Conservation (phyloP, 805 yeast genomes). For the Saccharomycopsis sp. region DNA sequence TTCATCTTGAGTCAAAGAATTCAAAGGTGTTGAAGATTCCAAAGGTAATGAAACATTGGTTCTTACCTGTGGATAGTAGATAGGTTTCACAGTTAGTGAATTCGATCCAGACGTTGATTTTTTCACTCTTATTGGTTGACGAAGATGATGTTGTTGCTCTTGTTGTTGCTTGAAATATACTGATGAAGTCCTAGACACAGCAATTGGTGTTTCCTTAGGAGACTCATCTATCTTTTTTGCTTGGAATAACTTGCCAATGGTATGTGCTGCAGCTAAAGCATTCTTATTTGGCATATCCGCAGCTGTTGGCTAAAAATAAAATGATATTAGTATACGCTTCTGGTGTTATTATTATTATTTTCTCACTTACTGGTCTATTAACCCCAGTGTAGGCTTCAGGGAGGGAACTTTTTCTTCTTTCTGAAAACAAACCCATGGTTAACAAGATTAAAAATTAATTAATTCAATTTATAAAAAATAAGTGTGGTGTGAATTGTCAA, state of each 20-base stretch:
- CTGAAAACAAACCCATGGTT: slow-evolving; percentile 17
- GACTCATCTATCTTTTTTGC: background rate
- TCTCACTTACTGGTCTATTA: slow-evolving; percentile 14
- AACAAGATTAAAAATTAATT: no score
- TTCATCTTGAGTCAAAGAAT: background rate
- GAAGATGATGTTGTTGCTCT: no score
- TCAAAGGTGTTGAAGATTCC: slow-evolving; percentile 1
- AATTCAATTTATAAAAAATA: no score
- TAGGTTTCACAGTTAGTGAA: background rate
- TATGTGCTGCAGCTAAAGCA: slow-evolving; percentile 21
- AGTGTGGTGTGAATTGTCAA: no score
- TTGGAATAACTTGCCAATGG: slow-evolving; percentile 18
- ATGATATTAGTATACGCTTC: slow-evolving; percentile 5
- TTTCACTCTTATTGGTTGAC: background rate
- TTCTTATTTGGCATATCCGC: slow-evolving; percentile 18
- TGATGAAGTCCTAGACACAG: background rate
- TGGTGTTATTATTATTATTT: background rate
- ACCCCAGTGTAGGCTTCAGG: slow-evolving; percentile 21
- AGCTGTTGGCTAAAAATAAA: slow-evolving; percentile 13
- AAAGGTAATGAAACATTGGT: background rate
- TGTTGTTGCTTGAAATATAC: background rate
- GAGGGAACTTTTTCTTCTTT: slow-evolving; percentile 18
- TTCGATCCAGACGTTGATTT: no score
- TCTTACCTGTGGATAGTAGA: background rate
- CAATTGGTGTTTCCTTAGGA: background rate